Percentiles rank a stretch among this genome's conserved stretches.
These are phyloP conservation scores for Xerocomus subilludens DNA, from an alignment of 1,284 basidiomycete genomes.

Conservation along the genomic window DNA sequence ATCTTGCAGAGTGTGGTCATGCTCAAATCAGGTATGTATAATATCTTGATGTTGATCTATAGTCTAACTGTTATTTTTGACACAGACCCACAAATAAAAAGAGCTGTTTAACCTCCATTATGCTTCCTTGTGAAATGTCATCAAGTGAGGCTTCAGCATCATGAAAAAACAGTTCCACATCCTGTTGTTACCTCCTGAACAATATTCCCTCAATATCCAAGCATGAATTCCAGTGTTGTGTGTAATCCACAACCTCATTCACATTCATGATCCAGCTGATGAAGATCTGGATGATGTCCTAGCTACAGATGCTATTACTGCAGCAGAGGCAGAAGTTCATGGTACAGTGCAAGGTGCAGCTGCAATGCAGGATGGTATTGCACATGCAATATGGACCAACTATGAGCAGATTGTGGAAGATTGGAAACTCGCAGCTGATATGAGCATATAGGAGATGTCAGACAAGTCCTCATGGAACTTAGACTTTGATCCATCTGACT, in stretches of 20 bases:
- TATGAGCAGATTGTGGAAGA: not conserved
- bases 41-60: too few species aligned
- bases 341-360: too few species aligned
- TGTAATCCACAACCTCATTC: not conserved
- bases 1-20: conserved; percentile 10
- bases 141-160: not conserved
- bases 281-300: not conserved
- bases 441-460: too few species aligned
- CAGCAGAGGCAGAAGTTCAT: too few species aligned
- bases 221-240: not conserved
- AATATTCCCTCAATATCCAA: too few species aligned
- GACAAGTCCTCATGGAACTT: too few species aligned
- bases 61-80: too few species aligned
- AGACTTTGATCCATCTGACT: too few species aligned
- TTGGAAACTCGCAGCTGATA: too few species aligned
- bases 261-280: not conserved
- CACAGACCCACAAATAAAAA: not conserved
- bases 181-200: not conserved
- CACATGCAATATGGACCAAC: not conserved
- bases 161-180: not conserved
- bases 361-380: not conserved
- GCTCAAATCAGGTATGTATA: not conserved
- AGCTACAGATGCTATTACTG: not conserved
- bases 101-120: not conserved
- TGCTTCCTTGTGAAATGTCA: not conserved